A percentile compares a stretch with the other conserved stretches of the same genome.
Conservation (phyloP, 23 red algal genomes). For the Agarophyton chilense region DNA sequence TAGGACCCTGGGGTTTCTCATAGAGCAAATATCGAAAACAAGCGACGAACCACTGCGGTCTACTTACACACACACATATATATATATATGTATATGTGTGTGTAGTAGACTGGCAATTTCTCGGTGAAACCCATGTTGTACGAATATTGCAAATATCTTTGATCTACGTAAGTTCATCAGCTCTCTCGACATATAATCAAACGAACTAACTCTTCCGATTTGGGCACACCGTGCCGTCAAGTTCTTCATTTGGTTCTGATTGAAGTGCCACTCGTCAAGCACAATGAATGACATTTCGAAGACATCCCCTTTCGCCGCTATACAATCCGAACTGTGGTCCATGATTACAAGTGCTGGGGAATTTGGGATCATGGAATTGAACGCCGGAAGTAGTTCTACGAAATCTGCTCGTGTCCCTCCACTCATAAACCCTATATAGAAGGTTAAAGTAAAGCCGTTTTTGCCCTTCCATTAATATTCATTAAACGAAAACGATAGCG, state of each 20-base stretch:
- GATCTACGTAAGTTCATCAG: not conserved
- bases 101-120: not conserved
- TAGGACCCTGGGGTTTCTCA: too few species aligned
- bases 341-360: not conserved
- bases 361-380: constrained; percentile 3
- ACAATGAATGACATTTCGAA: not conserved
- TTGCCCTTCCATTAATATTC: not conserved
- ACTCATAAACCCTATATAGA: not conserved
- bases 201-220: not conserved
- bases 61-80: not conserved
- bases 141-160: not conserved
- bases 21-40: too few species aligned
- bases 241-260: not conserved
- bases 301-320: not conserved
- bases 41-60: not conserved
- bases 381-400: not conserved
- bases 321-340: constrained; percentile 2
- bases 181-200: not conserved
- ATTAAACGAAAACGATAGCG: not conserved
- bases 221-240: not conserved
- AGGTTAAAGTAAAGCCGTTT: not conserved
- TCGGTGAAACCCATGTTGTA: not conserved
- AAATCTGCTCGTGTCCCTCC: not conserved
- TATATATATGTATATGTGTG: not conserved
- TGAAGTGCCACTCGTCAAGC: not conserved